Evolutionary conservation across 257 asterid species (phyloP).

Genomic region (Ehretia macrophylla): DNA sequence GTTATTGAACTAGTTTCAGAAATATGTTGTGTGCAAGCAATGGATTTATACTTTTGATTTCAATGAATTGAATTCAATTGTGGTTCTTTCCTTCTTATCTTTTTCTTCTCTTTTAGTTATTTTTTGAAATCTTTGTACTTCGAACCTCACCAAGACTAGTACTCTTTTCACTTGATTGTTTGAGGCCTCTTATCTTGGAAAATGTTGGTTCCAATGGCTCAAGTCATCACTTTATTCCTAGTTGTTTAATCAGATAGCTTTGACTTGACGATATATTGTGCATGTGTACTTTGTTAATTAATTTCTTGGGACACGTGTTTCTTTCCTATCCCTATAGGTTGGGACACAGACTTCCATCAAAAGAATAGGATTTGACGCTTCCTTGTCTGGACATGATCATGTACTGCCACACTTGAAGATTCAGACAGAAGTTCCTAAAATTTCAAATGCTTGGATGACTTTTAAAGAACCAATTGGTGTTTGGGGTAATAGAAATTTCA

Average conservation of each 20-base stretch:
- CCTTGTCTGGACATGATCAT: slow-evolving; percentile 27
- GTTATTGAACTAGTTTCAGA: too few relatives aligned
- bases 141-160: too few relatives aligned
- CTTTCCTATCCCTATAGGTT: slow-evolving; percentile 39
- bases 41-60: too few relatives aligned
- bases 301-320: slow-evolving; percentile 35
- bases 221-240: not conserved
- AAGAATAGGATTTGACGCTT: slow-evolving; percentile 48
- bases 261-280: not conserved
- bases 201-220: not conserved
- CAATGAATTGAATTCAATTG: too few relatives aligned
- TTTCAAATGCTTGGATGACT: slow-evolving; percentile 55
- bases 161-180: too few relatives aligned
- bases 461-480: slow-evolving; percentile 75
- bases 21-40: too few relatives aligned
- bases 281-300: not conserved
- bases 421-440: slow-evolving; percentile 30
- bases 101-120: too few relatives aligned
- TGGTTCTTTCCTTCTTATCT: too few relatives aligned
- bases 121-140: too few relatives aligned
- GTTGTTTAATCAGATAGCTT: not conserved
- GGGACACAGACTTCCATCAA: slow-evolving; percentile 78
- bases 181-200: not conserved
- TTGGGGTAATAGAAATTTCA: slow-evolving; percentile 65
- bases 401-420: slow-evolving; percentile 29